Evolutionary conservation across 805 yeast species (phyloP).

Genomic region (Diddensiella santjacobensis): DNA sequence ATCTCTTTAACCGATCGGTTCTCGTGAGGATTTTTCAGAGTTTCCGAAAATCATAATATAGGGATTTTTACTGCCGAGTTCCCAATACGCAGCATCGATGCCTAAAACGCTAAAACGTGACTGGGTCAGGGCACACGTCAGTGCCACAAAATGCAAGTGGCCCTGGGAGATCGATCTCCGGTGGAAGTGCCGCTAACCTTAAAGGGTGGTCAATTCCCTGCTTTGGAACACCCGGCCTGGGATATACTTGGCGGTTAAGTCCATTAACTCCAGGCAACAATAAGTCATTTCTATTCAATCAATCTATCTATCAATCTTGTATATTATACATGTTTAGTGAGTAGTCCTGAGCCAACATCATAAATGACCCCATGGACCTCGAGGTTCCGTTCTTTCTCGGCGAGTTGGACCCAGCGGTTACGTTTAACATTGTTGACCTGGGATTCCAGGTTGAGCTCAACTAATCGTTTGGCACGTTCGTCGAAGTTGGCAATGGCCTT

Average conservation of each 20-base stretch:
- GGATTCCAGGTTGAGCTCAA: constrained; percentile 69
- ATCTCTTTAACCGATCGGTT: no score
- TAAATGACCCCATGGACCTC: constrained; percentile 82
- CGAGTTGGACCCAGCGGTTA: constrained; percentile 65
- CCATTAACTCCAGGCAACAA: neutral
- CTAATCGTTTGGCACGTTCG: constrained; percentile 51
- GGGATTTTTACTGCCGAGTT: no score
- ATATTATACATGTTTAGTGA: constrained; percentile 41
- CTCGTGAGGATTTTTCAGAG: no score
- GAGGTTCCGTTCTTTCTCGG: constrained; percentile 56
- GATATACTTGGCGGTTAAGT: no score
- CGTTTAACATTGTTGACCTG: constrained; percentile 63
- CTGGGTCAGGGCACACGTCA: no score
- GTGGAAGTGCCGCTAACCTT: neutral
- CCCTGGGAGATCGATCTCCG: neutral
- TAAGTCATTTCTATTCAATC: neutral
- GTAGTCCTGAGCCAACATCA: constrained; percentile 72
- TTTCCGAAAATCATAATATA: no score
- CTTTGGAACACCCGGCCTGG: no score
- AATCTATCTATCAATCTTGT: constrained; percentile 28
- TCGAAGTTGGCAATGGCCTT: constrained; percentile 48
- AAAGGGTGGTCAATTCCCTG: no score
- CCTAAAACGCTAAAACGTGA: no score
- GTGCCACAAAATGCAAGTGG: no score
- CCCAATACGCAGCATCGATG: no score